These are phyloP conservation scores for Aquanectria penicillioides DNA, from an alignment of 2,329 filamentous ascomycete genomes.

Conservation along the genomic window DNA sequence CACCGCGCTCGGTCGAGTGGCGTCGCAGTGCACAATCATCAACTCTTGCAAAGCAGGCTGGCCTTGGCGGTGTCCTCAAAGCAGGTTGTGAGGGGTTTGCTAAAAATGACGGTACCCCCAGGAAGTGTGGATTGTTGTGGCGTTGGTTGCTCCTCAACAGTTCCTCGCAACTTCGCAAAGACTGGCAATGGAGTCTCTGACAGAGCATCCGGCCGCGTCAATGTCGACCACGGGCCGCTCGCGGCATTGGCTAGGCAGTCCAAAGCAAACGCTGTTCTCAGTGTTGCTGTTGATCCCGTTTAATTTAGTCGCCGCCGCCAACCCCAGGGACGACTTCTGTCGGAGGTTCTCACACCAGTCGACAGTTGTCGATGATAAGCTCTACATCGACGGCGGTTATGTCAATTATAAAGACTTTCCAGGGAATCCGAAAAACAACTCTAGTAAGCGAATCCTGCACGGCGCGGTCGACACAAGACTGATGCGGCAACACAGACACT, in stretches of 20 bases:
- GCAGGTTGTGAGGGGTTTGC: background rate
- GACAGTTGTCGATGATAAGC: conserved; percentile 62
- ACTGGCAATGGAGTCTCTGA: background rate
- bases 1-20: conserved; percentile 4
- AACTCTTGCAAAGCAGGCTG: background rate
- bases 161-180: background rate
- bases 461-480: background rate
- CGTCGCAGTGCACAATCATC: background rate
- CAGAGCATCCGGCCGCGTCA: background rate
- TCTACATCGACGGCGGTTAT: conserved; percentile 70
- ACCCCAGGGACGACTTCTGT: conserved; percentile 53
- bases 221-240: background rate
- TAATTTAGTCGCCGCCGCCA: background rate
- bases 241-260: background rate
- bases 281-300: background rate
- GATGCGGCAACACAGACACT: background rate
- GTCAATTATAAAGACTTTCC: conserved; percentile 62
- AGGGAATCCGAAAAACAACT: conserved; percentile 58
- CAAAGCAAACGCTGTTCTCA: background rate
- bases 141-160: background rate
- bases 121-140: background rate
- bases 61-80: background rate
- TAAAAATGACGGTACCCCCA: background rate
- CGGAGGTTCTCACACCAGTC: conserved; percentile 66
- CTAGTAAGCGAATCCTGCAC: conserved; percentile 57